Conservation (phyloP, 768 basidiomycete genomes). For the Kondoa subrosea region DNA sequence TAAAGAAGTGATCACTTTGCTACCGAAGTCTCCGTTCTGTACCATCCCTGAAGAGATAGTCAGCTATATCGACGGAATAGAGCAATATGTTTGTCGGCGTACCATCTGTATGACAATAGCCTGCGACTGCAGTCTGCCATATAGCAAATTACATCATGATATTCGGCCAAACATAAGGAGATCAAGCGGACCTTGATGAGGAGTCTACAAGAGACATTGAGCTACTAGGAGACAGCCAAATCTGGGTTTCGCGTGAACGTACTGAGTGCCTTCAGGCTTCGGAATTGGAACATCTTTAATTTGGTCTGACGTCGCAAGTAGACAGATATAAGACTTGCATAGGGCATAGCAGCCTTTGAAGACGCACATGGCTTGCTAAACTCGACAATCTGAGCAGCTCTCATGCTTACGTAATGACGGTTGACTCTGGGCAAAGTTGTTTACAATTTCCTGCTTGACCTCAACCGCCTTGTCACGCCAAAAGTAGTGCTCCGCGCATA, state of each 20-base stretch:
- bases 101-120: background rate
- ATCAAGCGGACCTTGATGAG: too few relatives aligned
- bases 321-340: background rate
- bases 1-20: constrained; percentile 5
- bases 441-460: too few relatives aligned
- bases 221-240: too few relatives aligned
- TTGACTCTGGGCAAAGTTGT: too few relatives aligned
- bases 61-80: background rate
- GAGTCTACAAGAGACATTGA: too few relatives aligned
- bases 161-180: too few relatives aligned
- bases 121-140: background rate
- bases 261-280: constrained; percentile 13
- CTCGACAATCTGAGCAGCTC: constrained; percentile 13
- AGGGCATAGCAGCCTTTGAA: background rate
- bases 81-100: background rate
- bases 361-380: constrained; percentile 12
- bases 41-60: too few relatives aligned
- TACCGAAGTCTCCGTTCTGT: constrained; percentile 6
- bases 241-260: constrained; percentile 3
- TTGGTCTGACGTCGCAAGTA: background rate
- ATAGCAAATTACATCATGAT: background rate
- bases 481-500: too few relatives aligned
- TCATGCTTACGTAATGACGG: background rate
- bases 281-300: constrained; percentile 7
- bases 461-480: too few relatives aligned